Evolutionary conservation across 2,329 filamentous ascomycete species (phyloP).

Genomic region (Arachnopeziza araneosa): DNA sequence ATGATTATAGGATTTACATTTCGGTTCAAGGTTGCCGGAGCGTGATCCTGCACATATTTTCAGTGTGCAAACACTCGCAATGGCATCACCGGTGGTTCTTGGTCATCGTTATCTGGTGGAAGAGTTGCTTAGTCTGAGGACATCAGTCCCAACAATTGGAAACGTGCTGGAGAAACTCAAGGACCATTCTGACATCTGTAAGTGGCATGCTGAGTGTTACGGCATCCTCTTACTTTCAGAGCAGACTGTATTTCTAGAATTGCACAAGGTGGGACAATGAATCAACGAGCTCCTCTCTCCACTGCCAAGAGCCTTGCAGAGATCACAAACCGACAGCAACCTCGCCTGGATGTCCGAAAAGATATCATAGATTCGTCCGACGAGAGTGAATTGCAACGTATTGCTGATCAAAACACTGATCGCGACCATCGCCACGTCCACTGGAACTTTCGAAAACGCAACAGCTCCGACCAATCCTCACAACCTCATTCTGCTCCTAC

Average conservation of each 20-base stretch:
- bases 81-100: not conserved
- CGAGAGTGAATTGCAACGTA: constrained; percentile 12
- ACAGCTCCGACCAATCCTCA: constrained; percentile 28
- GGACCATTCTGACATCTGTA: constrained; percentile 25
- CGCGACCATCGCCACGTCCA: constrained; percentile 13
- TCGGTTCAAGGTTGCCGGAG: not conserved
- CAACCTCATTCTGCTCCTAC: constrained; percentile 47
- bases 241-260: constrained; percentile 23
- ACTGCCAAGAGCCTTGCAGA: constrained; percentile 16
- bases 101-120: constrained; percentile 19
- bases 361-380: constrained; percentile 16
- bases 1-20: not conserved
- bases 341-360: constrained; percentile 7
- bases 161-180: constrained; percentile 24
- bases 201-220: not conserved
- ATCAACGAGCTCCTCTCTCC: constrained; percentile 20
- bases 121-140: constrained; percentile 25
- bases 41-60: not conserved
- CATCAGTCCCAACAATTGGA: constrained; percentile 19
- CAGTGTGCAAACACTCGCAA: not conserved
- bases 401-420: constrained; percentile 4
- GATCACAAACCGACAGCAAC: constrained; percentile 16
- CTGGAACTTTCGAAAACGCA: constrained; percentile 28
- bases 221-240: constrained; percentile 1
- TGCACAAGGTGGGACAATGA: constrained; percentile 21